phyloP scores from a whole-genome alignment of 2,329 filamentous ascomycete genomes.

The Teratosphaeria epicoccoides region DNA sequence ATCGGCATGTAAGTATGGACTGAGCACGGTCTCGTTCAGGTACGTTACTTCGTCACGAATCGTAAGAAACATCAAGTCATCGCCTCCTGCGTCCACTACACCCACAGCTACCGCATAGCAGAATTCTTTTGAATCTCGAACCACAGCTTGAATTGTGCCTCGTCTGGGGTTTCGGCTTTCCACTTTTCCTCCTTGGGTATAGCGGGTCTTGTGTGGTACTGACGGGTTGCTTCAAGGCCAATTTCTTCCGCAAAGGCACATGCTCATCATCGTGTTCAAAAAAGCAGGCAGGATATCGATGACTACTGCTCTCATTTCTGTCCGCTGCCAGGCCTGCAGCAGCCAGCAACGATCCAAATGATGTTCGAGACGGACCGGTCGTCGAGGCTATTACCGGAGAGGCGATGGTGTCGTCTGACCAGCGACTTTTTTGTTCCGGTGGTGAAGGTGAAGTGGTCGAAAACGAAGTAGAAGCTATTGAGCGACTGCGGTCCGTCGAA shows the following conservation, averaged over 20 bases:
- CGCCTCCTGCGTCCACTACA: not conserved
- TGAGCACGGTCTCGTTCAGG: no score
- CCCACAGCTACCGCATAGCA: not conserved
- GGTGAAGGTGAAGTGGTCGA: slow-evolving; percentile 1
- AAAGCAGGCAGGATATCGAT: slow-evolving; percentile 21
- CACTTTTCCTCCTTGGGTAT: not conserved
- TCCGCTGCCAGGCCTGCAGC: not conserved
- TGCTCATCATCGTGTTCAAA: slow-evolving; percentile 20
- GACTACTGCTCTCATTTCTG: slow-evolving; percentile 7
- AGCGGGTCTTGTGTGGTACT: slow-evolving; percentile 2
- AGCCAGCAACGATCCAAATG: slow-evolving; percentile 15
- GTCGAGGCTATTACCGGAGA: slow-evolving; percentile 13
- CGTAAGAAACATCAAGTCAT: not conserved
- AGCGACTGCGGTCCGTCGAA: not conserved
- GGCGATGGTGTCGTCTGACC: slow-evolving; percentile 22
- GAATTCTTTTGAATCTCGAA: not conserved
- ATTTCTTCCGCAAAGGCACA: slow-evolving; percentile 14
- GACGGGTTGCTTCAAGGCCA: slow-evolving; percentile 9
- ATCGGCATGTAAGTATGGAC: no score
- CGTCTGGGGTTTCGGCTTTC: not conserved
- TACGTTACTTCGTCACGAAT: not conserved
- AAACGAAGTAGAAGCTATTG: not conserved
- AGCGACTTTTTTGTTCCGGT: slow-evolving; percentile 8
- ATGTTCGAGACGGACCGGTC: slow-evolving; percentile 10
- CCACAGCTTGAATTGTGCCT: not conserved